Evolutionary conservation across 306 rosid species (phyloP).

Genomic region (Sindora glabra): DNA sequence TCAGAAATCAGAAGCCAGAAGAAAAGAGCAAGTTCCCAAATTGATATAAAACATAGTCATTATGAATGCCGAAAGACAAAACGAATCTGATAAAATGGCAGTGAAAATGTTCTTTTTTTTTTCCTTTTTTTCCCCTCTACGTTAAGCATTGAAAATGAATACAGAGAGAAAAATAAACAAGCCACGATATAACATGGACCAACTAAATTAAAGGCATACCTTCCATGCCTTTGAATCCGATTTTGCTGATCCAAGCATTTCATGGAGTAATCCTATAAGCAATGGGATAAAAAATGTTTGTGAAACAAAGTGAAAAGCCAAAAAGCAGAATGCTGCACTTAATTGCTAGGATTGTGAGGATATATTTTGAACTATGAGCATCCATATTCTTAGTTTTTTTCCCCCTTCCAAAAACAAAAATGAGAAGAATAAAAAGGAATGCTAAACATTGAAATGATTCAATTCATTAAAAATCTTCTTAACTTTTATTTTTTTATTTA

Average conservation of each 20-base stretch:
- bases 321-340: not conserved
- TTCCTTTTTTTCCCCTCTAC: too few species aligned
- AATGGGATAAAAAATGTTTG: not conserved
- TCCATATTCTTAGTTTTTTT: not conserved
- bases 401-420: too few species aligned
- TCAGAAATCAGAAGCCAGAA: too few species aligned
- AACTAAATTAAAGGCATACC: slow-evolving; percentile 34
- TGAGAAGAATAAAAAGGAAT: not conserved
- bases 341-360: not conserved
- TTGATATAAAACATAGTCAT: too few species aligned
- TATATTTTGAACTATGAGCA: not conserved
- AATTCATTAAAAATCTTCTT: not conserved
- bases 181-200: not conserved
- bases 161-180: too few species aligned
- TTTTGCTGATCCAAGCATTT: slow-evolving; percentile 85
- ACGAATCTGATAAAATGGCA: too few species aligned
- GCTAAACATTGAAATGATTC: not conserved
- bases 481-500: not conserved
- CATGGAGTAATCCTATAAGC: slow-evolving; percentile 52
- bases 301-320: not conserved
- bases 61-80: too few species aligned
- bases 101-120: too few species aligned
- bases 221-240: slow-evolving; percentile 84
- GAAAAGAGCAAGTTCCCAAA: too few species aligned
- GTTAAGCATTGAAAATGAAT: too few species aligned